phyloP scores from a whole-genome alignment of 208 protist species.

The Acanthamoeba royreba region DNA sequence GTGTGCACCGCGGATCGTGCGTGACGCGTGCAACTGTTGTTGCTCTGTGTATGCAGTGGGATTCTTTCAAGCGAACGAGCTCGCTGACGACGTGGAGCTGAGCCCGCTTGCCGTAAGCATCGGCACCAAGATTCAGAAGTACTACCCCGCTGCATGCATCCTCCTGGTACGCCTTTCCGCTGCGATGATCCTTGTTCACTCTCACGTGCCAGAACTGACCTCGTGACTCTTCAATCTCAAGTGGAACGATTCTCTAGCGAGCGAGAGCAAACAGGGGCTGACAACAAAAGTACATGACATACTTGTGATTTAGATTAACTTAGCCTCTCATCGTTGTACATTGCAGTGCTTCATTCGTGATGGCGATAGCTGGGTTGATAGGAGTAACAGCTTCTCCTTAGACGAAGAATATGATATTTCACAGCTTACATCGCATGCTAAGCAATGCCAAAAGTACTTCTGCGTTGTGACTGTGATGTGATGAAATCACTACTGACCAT shows the following conservation, averaged over 20 bases:
- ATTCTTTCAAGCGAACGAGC: slow-evolving; percentile 40
- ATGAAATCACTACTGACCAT: neutral
- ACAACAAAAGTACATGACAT: no score
- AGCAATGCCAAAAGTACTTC: neutral
- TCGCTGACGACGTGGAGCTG: neutral
- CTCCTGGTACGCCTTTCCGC: neutral
- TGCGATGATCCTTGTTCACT: neutral
- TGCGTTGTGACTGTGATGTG: neutral
- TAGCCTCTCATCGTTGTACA: neutral
- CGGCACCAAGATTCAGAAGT: slow-evolving; percentile 15
- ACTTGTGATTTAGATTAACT: no score
- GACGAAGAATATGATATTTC: neutral
- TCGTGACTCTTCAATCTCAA: no score
- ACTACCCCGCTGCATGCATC: neutral
- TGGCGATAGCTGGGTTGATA: neutral
- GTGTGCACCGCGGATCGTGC: neutral
- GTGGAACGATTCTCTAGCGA: no score
- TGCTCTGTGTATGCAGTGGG: neutral
- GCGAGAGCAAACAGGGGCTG: no score
- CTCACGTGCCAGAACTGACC: neutral
- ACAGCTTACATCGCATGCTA: neutral
- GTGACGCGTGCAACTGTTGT: neutral
- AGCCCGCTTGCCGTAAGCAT: neutral
- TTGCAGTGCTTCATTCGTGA: neutral
- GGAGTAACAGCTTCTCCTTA: neutral